Conservation (phyloP, 2,329 filamentous ascomycete species). For the Neonectria hederae region DNA sequence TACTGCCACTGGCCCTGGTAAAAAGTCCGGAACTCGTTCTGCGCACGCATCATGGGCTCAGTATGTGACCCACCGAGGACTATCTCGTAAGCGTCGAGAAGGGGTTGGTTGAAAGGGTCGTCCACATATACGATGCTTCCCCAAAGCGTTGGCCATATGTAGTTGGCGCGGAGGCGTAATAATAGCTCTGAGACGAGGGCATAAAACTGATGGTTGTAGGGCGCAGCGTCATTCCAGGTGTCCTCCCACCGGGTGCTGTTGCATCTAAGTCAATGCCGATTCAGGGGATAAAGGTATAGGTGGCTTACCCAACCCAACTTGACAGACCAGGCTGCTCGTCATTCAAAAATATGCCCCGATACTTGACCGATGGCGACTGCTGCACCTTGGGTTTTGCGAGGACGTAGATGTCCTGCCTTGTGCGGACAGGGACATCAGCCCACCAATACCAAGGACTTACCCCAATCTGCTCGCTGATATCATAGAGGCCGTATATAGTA, state of each 20-base stretch:
- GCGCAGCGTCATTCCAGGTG: slow-evolving; percentile 56
- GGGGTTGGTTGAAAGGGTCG: slow-evolving; percentile 72
- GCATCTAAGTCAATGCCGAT: background rate
- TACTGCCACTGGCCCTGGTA: slow-evolving; percentile 74
- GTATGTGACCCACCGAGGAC: slow-evolving; percentile 79
- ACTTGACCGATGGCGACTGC: slow-evolving; percentile 65
- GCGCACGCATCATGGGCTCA: slow-evolving; percentile 73
- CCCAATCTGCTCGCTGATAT: slow-evolving; percentile 68
- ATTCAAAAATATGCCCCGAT: slow-evolving; percentile 70
- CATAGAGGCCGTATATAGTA: slow-evolving; percentile 69
- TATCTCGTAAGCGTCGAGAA: slow-evolving; percentile 78
- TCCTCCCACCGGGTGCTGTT: slow-evolving; percentile 51
- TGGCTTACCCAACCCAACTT: background rate
- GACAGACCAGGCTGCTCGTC: background rate
- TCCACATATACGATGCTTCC: slow-evolving; percentile 77
- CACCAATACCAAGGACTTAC: slow-evolving; percentile 67
- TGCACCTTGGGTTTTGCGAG: slow-evolving; percentile 45
- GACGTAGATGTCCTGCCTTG: slow-evolving; percentile 59
- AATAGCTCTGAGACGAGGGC: slow-evolving; percentile 75
- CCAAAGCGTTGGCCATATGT: slow-evolving; percentile 80
- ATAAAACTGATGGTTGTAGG: slow-evolving; percentile 73
- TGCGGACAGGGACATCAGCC: slow-evolving; percentile 63
- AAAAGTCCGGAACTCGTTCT: slow-evolving; percentile 64
- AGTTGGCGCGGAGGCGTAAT: slow-evolving; percentile 75
- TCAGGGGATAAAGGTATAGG: too few relatives aligned